These are phyloP conservation scores for Chlamydomonas sp. DNA, from an alignment of 139 green algal genomes.

Conservation along the genomic window DNA sequence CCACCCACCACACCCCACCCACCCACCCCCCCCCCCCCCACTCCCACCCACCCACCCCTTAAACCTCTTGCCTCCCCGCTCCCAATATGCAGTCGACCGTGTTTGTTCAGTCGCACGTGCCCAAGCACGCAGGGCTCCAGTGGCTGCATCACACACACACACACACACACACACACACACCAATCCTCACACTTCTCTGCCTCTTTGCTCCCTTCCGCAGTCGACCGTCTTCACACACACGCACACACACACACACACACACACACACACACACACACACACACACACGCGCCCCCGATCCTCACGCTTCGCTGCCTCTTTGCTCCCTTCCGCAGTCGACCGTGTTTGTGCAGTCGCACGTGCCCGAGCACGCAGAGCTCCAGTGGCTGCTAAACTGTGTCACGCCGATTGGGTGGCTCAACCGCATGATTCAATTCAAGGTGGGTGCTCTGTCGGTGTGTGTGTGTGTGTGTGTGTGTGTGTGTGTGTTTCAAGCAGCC, in stretches of 20 bases:
- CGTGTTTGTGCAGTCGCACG: conserved; percentile 87
- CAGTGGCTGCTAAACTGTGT: conserved; percentile 52
- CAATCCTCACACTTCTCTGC: too few relatives aligned
- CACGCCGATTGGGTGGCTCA: conserved; percentile 91
- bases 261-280: neutral
- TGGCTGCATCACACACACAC: too few relatives aligned
- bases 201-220: too few relatives aligned
- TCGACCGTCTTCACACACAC: too few relatives aligned
- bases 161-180: too few relatives aligned
- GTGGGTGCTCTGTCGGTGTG: neutral
- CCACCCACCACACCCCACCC: neutral
- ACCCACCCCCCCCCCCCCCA: neutral
- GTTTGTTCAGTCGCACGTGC: conserved; percentile 80
- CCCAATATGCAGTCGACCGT: conserved; percentile 55
- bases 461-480: neutral
- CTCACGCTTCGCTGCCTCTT: neutral
- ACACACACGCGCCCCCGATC: neutral
- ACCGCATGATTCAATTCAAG: conserved; percentile 80
- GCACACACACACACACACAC: too few relatives aligned
- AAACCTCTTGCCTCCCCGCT: too few relatives aligned
- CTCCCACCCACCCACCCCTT: too few relatives aligned
- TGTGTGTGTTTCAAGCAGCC: neutral
- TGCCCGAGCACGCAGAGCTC: conserved; percentile 43
- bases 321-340: conserved; percentile 31
- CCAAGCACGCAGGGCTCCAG: too few relatives aligned